Conservation (phyloP, 257 asterid species). For the Solanum sejunctum region DNA sequence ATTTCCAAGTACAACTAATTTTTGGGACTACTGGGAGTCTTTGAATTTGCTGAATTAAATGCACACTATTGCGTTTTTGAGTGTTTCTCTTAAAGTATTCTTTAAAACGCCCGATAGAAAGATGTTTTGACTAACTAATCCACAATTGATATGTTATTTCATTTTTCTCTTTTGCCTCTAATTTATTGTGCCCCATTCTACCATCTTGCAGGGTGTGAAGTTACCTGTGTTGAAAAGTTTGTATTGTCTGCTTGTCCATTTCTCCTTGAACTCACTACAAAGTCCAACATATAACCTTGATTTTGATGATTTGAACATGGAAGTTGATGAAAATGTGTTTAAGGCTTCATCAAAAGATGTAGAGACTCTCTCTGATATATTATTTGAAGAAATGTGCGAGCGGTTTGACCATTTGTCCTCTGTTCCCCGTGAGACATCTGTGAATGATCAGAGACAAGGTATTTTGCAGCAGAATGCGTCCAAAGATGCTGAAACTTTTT, state of each 20-base stretch:
- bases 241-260: slow-evolving; percentile 30
- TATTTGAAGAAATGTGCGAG: slow-evolving; percentile 40
- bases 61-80: background rate
- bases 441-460: slow-evolving; percentile 19
- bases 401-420: slow-evolving; percentile 32
- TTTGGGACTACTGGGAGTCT: background rate
- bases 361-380: slow-evolving; percentile 26
- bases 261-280: slow-evolving; percentile 29
- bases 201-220: slow-evolving; percentile 41
- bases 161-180: background rate
- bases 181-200: background rate
- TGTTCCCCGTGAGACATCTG: slow-evolving; percentile 11
- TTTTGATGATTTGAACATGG: slow-evolving; percentile 14
- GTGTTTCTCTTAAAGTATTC: background rate
- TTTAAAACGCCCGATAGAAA: background rate
- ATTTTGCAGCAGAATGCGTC: slow-evolving; percentile 9
- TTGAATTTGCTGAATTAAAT: background rate
- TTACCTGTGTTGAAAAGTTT: slow-evolving; percentile 36
- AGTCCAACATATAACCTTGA: slow-evolving; percentile 6
- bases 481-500: slow-evolving; percentile 29
- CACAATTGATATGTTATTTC: background rate
- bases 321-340: slow-evolving; percentile 20
- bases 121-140: background rate
- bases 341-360: slow-evolving; percentile 24
- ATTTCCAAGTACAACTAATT: background rate